phyloP scores from a whole-genome alignment of 176 grass and related monocot genomes.

The Carex myosuroides region DNA sequence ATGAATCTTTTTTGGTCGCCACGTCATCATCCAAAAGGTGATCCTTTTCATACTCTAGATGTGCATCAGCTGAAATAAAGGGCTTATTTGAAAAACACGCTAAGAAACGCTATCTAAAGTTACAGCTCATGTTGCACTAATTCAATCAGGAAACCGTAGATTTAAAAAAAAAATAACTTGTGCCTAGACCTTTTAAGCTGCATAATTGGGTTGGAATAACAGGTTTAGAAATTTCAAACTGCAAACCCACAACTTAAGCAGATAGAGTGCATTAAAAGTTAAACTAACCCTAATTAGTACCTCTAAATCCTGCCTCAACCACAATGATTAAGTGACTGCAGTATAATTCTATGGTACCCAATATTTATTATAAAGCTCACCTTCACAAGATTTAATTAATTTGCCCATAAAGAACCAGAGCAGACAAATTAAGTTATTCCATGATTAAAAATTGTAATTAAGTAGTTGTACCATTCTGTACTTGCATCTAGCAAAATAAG shows the following conservation, averaged over 20 bases:
- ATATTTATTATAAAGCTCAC: neutral
- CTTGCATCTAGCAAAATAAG: neutral
- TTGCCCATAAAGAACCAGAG: neutral
- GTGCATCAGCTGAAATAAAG: slow-evolving; percentile 57
- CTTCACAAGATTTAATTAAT: too few relatives aligned
- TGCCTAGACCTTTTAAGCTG: neutral
- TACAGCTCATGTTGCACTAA: neutral
- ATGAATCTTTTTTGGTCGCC: slow-evolving; percentile 32
- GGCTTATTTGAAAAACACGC: slow-evolving; percentile 29
- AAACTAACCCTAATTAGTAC: neutral
- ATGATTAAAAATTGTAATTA: neutral
- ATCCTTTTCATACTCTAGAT: slow-evolving; percentile 68
- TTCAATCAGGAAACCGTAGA: neutral
- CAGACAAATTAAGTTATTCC: neutral
- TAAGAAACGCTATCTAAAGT: neutral
- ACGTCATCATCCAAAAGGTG: slow-evolving; percentile 36
- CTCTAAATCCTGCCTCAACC: too few relatives aligned
- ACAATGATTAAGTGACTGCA: neutral
- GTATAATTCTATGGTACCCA: neutral
- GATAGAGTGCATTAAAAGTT: neutral
- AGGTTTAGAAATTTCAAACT: neutral
- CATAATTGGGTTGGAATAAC: neutral
- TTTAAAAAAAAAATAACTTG: too few relatives aligned
- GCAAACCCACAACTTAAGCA: neutral
- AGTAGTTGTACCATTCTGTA: neutral